Percentiles rank a stretch among this genome's conserved stretches.
phyloP scores from a whole-genome alignment of 192 early-diverging fungal genomes.

The Neocallimastix lanati region DNA sequence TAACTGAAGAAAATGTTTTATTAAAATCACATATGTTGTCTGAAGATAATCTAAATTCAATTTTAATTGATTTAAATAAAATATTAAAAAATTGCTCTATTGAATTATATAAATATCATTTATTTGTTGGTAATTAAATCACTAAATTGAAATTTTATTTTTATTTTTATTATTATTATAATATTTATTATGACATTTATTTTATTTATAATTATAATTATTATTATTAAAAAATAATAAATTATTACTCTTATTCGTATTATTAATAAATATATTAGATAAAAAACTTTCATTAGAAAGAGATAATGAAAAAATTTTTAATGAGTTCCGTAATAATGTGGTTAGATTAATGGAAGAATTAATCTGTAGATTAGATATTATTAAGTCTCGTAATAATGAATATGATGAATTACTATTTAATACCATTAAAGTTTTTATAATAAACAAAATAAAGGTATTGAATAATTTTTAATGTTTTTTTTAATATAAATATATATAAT shows the following conservation, averaged over 20 bases:
- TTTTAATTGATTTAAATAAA: background rate
- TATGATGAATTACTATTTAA: background rate
- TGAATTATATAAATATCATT: background rate
- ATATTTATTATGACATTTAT: too few relatives aligned
- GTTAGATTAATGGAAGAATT: background rate
- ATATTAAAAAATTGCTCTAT: background rate
- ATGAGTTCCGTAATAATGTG: background rate
- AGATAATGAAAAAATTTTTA: background rate
- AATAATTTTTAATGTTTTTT: too few relatives aligned
- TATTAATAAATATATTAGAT: too few relatives aligned
- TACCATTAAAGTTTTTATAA: background rate
- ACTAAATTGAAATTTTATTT: too few relatives aligned
- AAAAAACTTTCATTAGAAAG: background rate
- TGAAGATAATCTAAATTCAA: background rate
- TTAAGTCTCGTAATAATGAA: background rate
- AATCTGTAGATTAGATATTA: background rate
- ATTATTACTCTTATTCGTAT: too few relatives aligned
- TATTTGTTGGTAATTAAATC: background rate
- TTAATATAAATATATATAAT: too few relatives aligned
- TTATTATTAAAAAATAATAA: too few relatives aligned
- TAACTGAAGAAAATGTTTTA: background rate
- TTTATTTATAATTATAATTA: too few relatives aligned
- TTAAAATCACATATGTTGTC: background rate
- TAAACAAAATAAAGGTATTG: background rate
- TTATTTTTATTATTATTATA: too few relatives aligned